Percentiles rank a stretch among this genome's conserved stretches.
Evolutionary conservation across 2,329 filamentous ascomycete genomes (phyloP).

Genomic region (Colletotrichum echinochloae): DNA sequence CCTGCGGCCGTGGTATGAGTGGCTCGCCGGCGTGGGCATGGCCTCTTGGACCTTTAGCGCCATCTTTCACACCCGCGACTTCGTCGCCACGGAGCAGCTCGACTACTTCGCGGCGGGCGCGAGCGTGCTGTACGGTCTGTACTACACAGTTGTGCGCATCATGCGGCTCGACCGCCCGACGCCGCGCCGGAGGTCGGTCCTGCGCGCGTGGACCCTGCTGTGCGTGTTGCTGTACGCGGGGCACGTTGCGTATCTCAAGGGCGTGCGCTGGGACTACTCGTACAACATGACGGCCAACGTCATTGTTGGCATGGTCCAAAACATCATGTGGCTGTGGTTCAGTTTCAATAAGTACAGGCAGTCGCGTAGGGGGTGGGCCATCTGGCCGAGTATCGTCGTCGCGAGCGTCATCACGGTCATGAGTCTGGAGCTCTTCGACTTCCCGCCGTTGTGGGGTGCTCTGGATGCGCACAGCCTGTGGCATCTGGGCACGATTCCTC

Average conservation of each 20-base stretch:
- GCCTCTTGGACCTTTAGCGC: conserved; percentile 89
- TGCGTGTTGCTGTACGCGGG: conserved; percentile 78
- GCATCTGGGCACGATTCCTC: conserved; percentile 93
- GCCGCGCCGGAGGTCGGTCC: conserved; percentile 59
- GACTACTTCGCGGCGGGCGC: conserved; percentile 97
- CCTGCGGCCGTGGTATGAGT: conserved; percentile 82
- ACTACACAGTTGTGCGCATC: conserved; percentile 84
- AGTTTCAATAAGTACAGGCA: conserved; percentile 79
- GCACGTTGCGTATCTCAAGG: conserved; percentile 86
- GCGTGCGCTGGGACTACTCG: conserved; percentile 92
- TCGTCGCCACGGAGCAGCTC: conserved; percentile 86
- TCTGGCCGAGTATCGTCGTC: conserved; percentile 91
- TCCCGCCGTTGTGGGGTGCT: conserved; percentile 83
- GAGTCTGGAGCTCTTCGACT: conserved; percentile 96
- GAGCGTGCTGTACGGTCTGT: conserved; percentile 90
- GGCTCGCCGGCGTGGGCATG: conserved; percentile 84
- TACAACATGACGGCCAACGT: conserved; percentile 99
- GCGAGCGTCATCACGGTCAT: conserved; percentile 93
- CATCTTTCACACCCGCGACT: conserved; percentile 93
- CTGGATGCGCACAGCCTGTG: conserved; percentile 95
- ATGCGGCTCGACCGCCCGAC: conserved; percentile 79
- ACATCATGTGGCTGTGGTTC: conserved; percentile 88
- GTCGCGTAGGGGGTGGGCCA: conserved; percentile 81
- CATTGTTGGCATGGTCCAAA: conserved; percentile 81
- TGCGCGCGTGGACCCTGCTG: conserved; percentile 80